Base-by-base conservation (phyloP, 176 grass and related monocot species). In the Triticum monococcum region DNA sequence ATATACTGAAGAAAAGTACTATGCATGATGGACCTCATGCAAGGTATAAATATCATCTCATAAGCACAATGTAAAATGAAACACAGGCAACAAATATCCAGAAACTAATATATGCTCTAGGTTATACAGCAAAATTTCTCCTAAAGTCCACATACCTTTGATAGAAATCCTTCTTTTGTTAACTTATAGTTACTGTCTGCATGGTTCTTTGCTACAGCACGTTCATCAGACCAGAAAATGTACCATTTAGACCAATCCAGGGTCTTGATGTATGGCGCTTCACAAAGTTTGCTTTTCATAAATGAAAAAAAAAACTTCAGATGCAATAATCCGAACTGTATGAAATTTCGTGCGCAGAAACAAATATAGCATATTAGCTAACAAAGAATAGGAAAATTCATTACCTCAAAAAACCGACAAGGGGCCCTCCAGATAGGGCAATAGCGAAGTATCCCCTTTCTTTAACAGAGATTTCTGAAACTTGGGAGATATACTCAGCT, bases 191-290 rank as follows among this genome's bases (percentile, higher is more conserved):
- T 97, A 75, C 97, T 99, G 32, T 97, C 97, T n/a, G 81, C 85
- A 87, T 99, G 97, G 32, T 91, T 99, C 85, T 99, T 99, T 79
- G 94, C 90, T 17, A 99, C 97, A 12, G 94, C 97, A 59, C 94
- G 90, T 59, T 99, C 97, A 43, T 99, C 97, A 75, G 90, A 90
- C 97, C 97, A 99, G 82, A 99, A 92, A 61, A 99, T 80, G 63
- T 93, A 99, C 97, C 97, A 99, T 79, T 97, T 99, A 22, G 97
- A 92, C 97, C 97, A 99, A 88, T 99, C 97, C 71, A 99, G 72
- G 23, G 94, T 99, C 89, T 94, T 99, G 77, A 81, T 95, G 59
- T 99, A 97, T 26, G 97, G 97, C 8, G 81, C 83, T 88, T 99
- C 92, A 79, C 94, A 99, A 46, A 99, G 94, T 96, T 97, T 99